Evolutionary conservation across 371 early-diverging fungal genomes (phyloP).

Genomic region (Entomophthora muscae): DNA sequence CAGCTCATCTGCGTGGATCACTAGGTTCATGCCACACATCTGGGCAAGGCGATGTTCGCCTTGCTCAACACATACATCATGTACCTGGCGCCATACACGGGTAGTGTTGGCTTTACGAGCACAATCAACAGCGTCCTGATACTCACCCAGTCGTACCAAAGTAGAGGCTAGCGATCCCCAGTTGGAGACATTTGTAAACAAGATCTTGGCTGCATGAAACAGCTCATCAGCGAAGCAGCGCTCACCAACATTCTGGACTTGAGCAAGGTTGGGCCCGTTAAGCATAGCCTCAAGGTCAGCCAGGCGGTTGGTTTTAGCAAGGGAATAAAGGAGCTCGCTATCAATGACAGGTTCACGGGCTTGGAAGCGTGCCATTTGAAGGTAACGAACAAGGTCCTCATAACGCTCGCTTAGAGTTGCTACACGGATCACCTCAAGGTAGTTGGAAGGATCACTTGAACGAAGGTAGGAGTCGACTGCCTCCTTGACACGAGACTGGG

Average conservation of each 20-base stretch:
- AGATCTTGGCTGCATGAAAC: slow-evolving; percentile 83
- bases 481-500: slow-evolving; percentile 74
- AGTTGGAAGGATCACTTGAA: slow-evolving; percentile 81
- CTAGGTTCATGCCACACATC: slow-evolving; percentile 88
- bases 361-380: slow-evolving; percentile 84
- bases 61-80: slow-evolving; percentile 82
- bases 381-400: slow-evolving; percentile 80
- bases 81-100: slow-evolving; percentile 93
- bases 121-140: slow-evolving; percentile 91
- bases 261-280: slow-evolving; percentile 79
- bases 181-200: slow-evolving; percentile 88
- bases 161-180: slow-evolving; percentile 92
- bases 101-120: slow-evolving; percentile 95
- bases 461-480: slow-evolving; percentile 92
- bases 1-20: slow-evolving; percentile 94
- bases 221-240: slow-evolving; percentile 81
- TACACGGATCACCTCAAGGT: slow-evolving; percentile 67
- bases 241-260: slow-evolving; percentile 84
- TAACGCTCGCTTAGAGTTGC: slow-evolving; percentile 66
- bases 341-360: slow-evolving; percentile 85
- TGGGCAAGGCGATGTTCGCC: slow-evolving; percentile 91
- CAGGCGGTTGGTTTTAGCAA: slow-evolving; percentile 80
- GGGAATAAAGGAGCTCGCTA: slow-evolving; percentile 83
- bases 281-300: slow-evolving; percentile 87
- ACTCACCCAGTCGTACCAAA: slow-evolving; percentile 82